A percentile compares a stretch with the other conserved stretches of the same genome.
These are phyloP conservation scores for Talaromyces borbonicus DNA, from an alignment of 495 filamentous ascomycete species.

Conservation along the genomic window DNA sequence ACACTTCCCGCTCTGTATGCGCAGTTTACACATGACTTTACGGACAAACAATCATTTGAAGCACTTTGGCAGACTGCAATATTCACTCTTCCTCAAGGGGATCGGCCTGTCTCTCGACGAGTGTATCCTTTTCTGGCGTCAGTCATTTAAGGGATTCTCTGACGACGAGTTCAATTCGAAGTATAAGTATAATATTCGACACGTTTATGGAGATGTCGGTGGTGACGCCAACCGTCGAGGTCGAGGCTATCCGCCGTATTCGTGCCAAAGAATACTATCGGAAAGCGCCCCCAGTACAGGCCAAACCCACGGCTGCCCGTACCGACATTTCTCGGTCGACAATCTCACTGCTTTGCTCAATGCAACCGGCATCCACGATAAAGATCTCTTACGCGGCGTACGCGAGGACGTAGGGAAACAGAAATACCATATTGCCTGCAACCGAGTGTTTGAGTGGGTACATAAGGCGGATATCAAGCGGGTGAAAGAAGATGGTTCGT, in stretches of 20 bases:
- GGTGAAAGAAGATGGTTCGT: slow-evolving; percentile 71
- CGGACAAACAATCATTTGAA: slow-evolving; percentile 82
- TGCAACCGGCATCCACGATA: slow-evolving; percentile 64
- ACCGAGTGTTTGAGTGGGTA: slow-evolving; percentile 82
- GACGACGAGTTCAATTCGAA: slow-evolving; percentile 93
- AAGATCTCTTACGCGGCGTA: slow-evolving; percentile 66
- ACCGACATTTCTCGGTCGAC: slow-evolving; percentile 80
- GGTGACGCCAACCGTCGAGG: slow-evolving; percentile 81
- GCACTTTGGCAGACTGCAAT: slow-evolving; percentile 90
- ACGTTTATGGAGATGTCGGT: slow-evolving; percentile 89
- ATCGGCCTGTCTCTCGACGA: slow-evolving; percentile 88
- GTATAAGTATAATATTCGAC: slow-evolving; percentile 92
- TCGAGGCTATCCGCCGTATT: slow-evolving; percentile 78
- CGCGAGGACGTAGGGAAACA: slow-evolving; percentile 80
- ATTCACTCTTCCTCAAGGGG: slow-evolving; percentile 94
- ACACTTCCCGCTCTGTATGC: slow-evolving; percentile 94
- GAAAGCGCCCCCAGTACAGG: slow-evolving; percentile 76
- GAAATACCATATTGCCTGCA: slow-evolving; percentile 93
- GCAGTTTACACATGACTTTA: slow-evolving; percentile 71
- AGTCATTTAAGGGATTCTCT: slow-evolving; percentile 67
- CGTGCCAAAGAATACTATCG: slow-evolving; percentile 86
- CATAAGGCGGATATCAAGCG: slow-evolving; percentile 83
- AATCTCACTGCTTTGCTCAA: slow-evolving; percentile 71
- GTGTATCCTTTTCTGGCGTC: slow-evolving; percentile 89
- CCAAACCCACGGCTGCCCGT: slow-evolving; percentile 90